These are phyloP conservation scores for Helminthosporium solani DNA, from an alignment of 2,329 filamentous ascomycete species.

Conservation along the genomic window DNA sequence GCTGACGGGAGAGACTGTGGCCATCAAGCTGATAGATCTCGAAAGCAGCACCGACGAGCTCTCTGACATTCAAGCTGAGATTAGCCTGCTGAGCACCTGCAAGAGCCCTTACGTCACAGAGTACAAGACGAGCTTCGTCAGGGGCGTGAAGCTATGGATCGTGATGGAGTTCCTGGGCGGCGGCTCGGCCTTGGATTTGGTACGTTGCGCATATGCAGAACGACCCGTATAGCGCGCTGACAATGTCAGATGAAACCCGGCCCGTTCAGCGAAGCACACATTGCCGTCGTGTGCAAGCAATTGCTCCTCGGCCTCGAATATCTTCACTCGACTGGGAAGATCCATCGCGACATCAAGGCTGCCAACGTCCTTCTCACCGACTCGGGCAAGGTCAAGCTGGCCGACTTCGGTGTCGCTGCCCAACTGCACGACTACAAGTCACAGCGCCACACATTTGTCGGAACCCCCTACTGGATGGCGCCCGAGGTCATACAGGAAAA, in stretches of 20 bases:
- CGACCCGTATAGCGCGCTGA: slow-evolving; percentile 21
- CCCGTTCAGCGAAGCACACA: slow-evolving; percentile 82
- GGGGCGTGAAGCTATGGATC: slow-evolving; percentile 97
- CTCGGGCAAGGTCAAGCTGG: slow-evolving; percentile 87
- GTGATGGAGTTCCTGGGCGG: slow-evolving; percentile 98
- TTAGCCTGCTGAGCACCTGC: slow-evolving; percentile 91
- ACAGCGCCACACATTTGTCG: slow-evolving; percentile 94
- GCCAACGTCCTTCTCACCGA: slow-evolving; percentile 94
- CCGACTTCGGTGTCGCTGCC: slow-evolving; percentile 95
- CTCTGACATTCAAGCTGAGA: slow-evolving; percentile 96
- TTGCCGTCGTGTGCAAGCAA: slow-evolving; percentile 91
- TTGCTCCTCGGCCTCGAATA: slow-evolving; percentile 89
- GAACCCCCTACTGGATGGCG: slow-evolving; percentile 99
- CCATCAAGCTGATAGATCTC: slow-evolving; percentile 98
- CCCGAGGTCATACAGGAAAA: slow-evolving; percentile 98
- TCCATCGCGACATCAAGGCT: slow-evolving; percentile 95
- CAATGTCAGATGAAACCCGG: slow-evolving; percentile 76
- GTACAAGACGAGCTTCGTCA: slow-evolving; percentile 95
- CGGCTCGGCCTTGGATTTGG: slow-evolving; percentile 90
- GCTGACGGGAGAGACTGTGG: slow-evolving; percentile 86
- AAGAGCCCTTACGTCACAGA: slow-evolving; percentile 91
- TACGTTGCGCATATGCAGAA: slow-evolving; percentile 48
- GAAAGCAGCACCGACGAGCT: slow-evolving; percentile 99
- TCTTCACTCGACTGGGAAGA: slow-evolving; percentile 89
- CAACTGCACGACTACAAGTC: slow-evolving; percentile 98